These are phyloP conservation scores for Reticulascus tulasneorum DNA, from an alignment of 2,329 filamentous ascomycete species.

Conservation along the genomic window DNA sequence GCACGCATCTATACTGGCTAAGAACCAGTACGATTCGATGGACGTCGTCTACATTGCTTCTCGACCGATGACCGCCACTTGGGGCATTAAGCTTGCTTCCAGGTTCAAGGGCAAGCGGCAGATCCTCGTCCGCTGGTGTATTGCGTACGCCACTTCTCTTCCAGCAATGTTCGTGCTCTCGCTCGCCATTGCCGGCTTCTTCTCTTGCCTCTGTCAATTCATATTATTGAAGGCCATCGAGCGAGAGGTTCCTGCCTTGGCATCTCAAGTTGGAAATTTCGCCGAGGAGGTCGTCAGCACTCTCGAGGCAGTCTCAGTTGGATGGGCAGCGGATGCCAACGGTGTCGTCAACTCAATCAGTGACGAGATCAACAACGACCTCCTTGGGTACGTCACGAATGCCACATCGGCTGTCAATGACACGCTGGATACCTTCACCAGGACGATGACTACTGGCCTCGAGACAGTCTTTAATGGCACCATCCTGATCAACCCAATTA, in stretches of 20 bases:
- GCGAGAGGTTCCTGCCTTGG: conserved; percentile 71
- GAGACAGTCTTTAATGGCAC: conserved; percentile 79
- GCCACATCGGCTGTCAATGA: conserved; percentile 79
- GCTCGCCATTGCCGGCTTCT: conserved; percentile 75
- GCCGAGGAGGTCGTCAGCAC: conserved; percentile 71
- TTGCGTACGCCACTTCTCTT: conserved; percentile 82
- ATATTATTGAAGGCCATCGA: conserved; percentile 71
- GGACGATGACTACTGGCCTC: conserved; percentile 70
- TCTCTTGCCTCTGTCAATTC: conserved; percentile 79
- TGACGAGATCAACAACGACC: conserved; percentile 72
- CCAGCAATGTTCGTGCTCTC: conserved; percentile 83
- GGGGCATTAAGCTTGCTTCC: conserved; percentile 67
- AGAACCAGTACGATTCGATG: conserved; percentile 70
- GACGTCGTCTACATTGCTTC: conserved; percentile 87
- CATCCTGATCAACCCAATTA: conserved; percentile 71
- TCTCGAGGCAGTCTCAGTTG: conserved; percentile 67
- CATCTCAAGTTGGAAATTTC: conserved; percentile 72
- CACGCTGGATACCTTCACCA: conserved; percentile 78
- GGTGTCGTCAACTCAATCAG: conserved; percentile 67
- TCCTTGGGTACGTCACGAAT: conserved; percentile 83
- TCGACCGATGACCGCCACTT: conserved; percentile 68
- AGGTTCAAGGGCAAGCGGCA: conserved; percentile 63
- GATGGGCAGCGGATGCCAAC: conserved; percentile 78
- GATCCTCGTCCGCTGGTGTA: conserved; percentile 73
- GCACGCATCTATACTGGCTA: conserved; percentile 61